Evolutionary conservation across 164 flowering plant genomes (phyloP), one percentile per base, ranked within the genome.

Genomic region (Pachysandra terminalis): DNA sequence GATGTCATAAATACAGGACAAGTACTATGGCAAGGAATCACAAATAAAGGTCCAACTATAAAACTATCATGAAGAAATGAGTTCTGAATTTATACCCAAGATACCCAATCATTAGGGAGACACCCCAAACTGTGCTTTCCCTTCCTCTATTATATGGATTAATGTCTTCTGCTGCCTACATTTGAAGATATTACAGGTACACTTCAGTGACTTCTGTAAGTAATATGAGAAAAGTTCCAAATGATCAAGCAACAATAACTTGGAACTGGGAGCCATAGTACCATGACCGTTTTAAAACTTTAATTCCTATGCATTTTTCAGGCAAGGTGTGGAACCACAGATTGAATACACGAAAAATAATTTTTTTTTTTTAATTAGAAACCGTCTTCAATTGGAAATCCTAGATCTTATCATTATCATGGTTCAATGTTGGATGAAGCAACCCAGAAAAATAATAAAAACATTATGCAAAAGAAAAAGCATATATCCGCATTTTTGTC

Each of bases 111-210:
- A 94, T 94, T 54, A 94, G 76, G 35, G 87, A 85, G 68, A 94
- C 88, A 25, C 98, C 97, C 98, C 98, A 94, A 73, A 85, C 86
- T 10, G 98, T 94, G 75, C 85, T 91, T 76, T 91, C 98, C 77
- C 97, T 84, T 73, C 92, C 91, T 63, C 70, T 87, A 61, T 66
- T 84, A 77, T 86, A 84, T 51, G 96, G 97, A 76, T 81, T 87
- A 27, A 85, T 79, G 66, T 91, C 96, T 73, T 72, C 75, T 69
- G 80, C 87, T 66, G 87, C 85, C 98, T 94, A 76, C 74, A 78
- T 22, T 63, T 17, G 49, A 53, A 69, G 58, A 68, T 61, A 35
- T 68, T 12, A 61, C 24, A 56, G 26, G n/a, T n/a, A n/a, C n/a
- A 60, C 15, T 60, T 28, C 62, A 69, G 65, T 17, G 65, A 52